These are phyloP conservation scores for Mucor indicus DNA, from an alignment of 371 early-diverging fungal species.

Conservation along the genomic window DNA sequence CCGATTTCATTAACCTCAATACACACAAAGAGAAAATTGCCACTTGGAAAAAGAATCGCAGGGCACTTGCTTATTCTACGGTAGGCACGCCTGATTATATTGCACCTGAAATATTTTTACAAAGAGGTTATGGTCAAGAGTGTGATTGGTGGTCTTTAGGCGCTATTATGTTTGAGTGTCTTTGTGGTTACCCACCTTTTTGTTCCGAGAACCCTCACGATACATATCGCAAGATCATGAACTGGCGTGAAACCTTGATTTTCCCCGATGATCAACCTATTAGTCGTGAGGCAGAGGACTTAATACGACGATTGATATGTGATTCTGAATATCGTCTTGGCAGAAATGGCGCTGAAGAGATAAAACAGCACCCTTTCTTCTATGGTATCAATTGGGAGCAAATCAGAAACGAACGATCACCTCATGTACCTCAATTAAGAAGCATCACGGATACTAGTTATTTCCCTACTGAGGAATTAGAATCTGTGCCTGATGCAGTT, in stretches of 20 bases:
- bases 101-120: constrained; percentile 94
- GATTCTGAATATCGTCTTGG: constrained; percentile 82
- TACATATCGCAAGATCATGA: constrained; percentile 96
- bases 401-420: constrained; percentile 81
- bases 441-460: constrained; percentile 97
- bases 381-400: constrained; percentile 91
- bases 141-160: constrained; percentile 99
- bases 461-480: constrained; percentile 94
- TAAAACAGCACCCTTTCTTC: constrained; percentile 96
- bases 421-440: constrained; percentile 91
- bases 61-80: constrained; percentile 87
- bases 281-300: constrained; percentile 86
- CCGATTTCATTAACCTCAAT: constrained; percentile 82
- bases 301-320: constrained; percentile 88
- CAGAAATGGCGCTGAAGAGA: constrained; percentile 78
- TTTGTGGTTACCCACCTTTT: constrained; percentile 97
- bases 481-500: constrained; percentile 60
- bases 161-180: constrained; percentile 96
- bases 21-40: constrained; percentile 78
- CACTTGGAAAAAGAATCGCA: constrained; percentile 96
- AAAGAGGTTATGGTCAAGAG: constrained; percentile 93
- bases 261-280: constrained; percentile 94
- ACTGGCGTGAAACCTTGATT: constrained; percentile 86
- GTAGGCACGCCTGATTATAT: constrained; percentile 99
- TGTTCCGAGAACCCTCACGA: constrained; percentile 94